Evolutionary conservation across 352 stramenopile species (phyloP).

Genomic region (Phytopythium delawarense): DNA sequence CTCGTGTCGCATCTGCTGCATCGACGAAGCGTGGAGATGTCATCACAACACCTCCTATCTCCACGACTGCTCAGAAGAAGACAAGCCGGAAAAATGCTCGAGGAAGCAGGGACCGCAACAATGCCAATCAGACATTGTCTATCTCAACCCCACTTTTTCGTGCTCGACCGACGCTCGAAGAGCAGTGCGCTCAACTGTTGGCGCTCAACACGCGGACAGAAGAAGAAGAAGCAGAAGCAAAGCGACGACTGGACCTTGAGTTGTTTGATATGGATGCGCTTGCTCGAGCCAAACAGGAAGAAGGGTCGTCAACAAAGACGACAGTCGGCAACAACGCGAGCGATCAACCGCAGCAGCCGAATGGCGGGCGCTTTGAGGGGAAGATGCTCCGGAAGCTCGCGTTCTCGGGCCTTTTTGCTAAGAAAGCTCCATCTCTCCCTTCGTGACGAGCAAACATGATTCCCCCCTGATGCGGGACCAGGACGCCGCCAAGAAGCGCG

Average conservation of each 20-base stretch:
- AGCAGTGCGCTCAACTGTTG: constrained; percentile 26
- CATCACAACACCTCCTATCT: neutral
- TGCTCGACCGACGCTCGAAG: constrained; percentile 18
- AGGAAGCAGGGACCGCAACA: neutral
- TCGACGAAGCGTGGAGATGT: neutral
- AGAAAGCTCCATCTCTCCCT: neutral
- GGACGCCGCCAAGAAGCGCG: constrained; percentile 14
- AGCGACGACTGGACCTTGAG: constrained; percentile 26
- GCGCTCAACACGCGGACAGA: constrained; percentile 29
- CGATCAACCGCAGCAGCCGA: neutral
- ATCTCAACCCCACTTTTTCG: neutral
- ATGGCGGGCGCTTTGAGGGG: neutral
- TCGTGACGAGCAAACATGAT: neutral
- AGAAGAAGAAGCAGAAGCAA: constrained; percentile 31
- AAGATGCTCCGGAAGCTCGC: constrained; percentile 7
- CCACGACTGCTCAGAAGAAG: neutral
- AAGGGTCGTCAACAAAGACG: constrained; percentile 9
- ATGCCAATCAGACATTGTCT: no score
- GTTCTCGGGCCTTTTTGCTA: constrained; percentile 6
- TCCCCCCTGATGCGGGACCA: constrained; percentile 73
- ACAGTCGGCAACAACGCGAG: neutral
- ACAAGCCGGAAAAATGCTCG: neutral
- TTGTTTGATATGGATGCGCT: constrained; percentile 23
- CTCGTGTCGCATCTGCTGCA: neutral
- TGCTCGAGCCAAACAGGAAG: constrained; percentile 23